phyloP scores from a whole-genome alignment of 192 early-diverging fungal genomes.

The Rhizophagus clarus region DNA sequence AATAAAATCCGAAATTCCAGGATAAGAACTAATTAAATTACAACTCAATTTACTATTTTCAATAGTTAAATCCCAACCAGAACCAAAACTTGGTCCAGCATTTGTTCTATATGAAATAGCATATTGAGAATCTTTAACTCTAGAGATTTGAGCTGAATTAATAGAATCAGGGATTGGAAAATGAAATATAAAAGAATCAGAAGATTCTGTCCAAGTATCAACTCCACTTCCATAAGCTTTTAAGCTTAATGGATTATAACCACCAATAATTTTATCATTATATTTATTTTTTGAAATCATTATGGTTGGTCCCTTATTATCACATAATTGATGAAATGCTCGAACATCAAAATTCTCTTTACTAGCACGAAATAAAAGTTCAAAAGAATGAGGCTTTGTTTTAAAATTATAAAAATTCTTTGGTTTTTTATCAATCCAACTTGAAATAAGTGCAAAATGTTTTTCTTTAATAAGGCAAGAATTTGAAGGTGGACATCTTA shows the following conservation, averaged over 20 bases:
- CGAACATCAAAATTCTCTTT: background rate
- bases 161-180: background rate
- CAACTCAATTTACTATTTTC: background rate
- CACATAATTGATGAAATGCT: slow-evolving; percentile 1
- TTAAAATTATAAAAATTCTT: background rate
- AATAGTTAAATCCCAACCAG: background rate
- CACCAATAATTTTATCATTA: background rate
- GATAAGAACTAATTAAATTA: background rate
- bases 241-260: background rate
- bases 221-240: background rate
- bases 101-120: background rate
- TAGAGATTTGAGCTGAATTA: background rate
- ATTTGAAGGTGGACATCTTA: background rate
- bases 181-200: background rate
- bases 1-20: background rate
- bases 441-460: background rate
- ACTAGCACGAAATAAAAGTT: background rate
- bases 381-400: background rate
- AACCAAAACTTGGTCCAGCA: slow-evolving; percentile 8
- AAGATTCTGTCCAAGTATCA: background rate
- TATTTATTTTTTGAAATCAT: background rate
- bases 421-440: slow-evolving; percentile 7
- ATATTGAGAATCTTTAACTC: background rate
- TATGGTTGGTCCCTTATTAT: background rate
- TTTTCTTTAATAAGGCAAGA: background rate